Conservation (phyloP, 1,139 yeast species). For the Pneumocystis sp. region DNA sequence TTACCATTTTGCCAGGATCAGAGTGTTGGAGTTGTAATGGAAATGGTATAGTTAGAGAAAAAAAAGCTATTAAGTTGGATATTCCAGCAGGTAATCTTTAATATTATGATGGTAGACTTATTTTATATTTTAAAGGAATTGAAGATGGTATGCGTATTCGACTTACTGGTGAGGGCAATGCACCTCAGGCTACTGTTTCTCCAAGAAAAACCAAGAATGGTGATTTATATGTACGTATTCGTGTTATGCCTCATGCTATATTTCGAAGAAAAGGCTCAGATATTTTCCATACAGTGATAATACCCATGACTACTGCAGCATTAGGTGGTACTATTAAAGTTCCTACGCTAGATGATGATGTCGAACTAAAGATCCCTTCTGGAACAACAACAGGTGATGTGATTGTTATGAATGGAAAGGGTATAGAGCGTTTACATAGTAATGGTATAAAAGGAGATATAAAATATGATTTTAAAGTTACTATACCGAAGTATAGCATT, state of each 20-base stretch:
- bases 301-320: constrained; percentile 92
- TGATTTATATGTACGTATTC: constrained; percentile 68
- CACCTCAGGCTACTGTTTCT: constrained; percentile 33
- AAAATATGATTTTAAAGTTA: constrained; percentile 59
- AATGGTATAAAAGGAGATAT: constrained; percentile 42
- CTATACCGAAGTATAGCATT: constrained; percentile 28
- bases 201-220: constrained; percentile 37
- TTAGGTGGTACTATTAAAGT: constrained; percentile 80
- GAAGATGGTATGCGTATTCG: constrained; percentile 75
- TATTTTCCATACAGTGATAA: constrained; percentile 46
- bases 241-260: constrained; percentile 55
- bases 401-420: constrained; percentile 70
- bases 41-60: constrained; percentile 61
- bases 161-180: constrained; percentile 80
- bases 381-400: constrained; percentile 72
- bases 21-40: constrained; percentile 76
- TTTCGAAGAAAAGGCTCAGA: constrained; percentile 55
- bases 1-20: constrained; percentile 49
- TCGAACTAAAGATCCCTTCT: constrained; percentile 68
- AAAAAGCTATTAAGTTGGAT: constrained; percentile 59
- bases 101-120: neutral
- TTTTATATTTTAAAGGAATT: constrained; percentile 22
- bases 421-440: constrained; percentile 45
- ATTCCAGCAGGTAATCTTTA: constrained; percentile 54
- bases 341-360: constrained; percentile 52